Base-by-base conservation (phyloP, 140 eudicot species). In the Oenanthe javanica region DNA sequence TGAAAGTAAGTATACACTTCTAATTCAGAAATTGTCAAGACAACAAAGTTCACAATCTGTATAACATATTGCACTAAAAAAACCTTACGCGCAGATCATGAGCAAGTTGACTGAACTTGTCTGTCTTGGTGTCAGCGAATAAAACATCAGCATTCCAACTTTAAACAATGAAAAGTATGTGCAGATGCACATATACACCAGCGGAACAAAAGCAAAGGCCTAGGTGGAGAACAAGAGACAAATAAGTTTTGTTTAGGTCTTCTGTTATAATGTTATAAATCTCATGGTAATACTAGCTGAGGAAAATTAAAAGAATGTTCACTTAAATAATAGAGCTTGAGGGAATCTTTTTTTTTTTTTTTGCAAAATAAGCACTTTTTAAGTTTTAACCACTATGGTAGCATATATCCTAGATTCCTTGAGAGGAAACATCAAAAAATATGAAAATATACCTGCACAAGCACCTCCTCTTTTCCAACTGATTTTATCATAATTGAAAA, bases 41-140 rank as follows among this genome's bases (percentile, higher is more conserved):
- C 9, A 14, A 76, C 6, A 50, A 77, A 61, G 16, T 75, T 36
- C 25, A 43, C 1, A 49, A 66, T 31, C 2, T 66, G 66, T 61
- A 46, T 13, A 47, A 69, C 38, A n/a, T 19, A 75, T 47, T 48
- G 49, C 23, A 40, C 4, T 75, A 67, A 12, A 63, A 18, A 13
- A 25, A 78, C 76, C 98, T 86, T 89, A 94, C 96, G 98, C 90
- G 94, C 97, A 92, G 78, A 94, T 94, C 98, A 92, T 92, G 57
- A 94, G 92, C 90, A 94, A 85, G 89, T 91, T 90, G 80, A 94
- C 97, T 0, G 98, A 86, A 83, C 94, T 94, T 75, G 98, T 90
- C 85, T 92, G 98, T 75, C 94, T 86, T 50, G 98, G 97, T 55
- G 97, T 94, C 72, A 94, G 85, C 69, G 98, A 94, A 66, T 92